Evolutionary conservation across 2,329 filamentous ascomycete species (phyloP).

Genomic region (Nemania diffusa): DNA sequence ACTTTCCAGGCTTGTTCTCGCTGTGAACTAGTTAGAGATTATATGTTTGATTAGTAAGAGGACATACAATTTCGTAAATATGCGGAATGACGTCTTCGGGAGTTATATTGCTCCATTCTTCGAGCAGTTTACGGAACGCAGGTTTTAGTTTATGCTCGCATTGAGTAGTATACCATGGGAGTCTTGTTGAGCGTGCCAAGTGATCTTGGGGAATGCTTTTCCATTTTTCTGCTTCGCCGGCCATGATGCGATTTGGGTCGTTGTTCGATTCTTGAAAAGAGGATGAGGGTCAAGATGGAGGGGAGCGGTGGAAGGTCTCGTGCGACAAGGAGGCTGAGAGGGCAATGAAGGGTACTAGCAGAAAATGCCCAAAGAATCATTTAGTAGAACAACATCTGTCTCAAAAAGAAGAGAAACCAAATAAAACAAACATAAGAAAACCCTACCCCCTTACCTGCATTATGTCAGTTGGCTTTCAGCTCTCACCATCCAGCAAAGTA

Average conservation of each 20-base stretch:
- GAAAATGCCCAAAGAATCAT: too few species aligned
- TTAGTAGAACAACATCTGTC: too few species aligned
- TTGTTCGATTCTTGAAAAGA: not conserved
- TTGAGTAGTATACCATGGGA: conserved; percentile 25
- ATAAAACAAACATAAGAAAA: too few species aligned
- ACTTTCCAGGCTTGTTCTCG: conserved; percentile 28
- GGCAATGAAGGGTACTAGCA: too few species aligned
- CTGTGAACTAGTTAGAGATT: conserved; percentile 22
- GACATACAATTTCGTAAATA: conserved; percentile 24
- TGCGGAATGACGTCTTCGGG: conserved; percentile 27
- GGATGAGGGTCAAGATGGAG: not conserved
- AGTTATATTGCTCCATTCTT: conserved; percentile 30
- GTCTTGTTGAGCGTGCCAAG: conserved; percentile 9
- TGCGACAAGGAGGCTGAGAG: too few species aligned
- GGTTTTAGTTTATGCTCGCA: conserved; percentile 29
- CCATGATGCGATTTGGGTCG: not conserved
- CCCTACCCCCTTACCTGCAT: too few species aligned
- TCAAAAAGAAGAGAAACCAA: too few species aligned
- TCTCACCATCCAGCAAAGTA: too few species aligned
- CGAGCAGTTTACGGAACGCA: conserved; percentile 22
- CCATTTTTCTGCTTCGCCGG: conserved; percentile 24
- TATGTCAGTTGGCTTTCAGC: too few species aligned
- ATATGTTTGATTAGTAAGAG: not conserved
- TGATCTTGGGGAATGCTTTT: conserved; percentile 18
- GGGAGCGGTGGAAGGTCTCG: too few species aligned